Percentiles rank a stretch among this genome's conserved stretches.
Evolutionary conservation across 2,329 filamentous ascomycete genomes (phyloP).

Genomic region (Cercospora brassicicola): DNA sequence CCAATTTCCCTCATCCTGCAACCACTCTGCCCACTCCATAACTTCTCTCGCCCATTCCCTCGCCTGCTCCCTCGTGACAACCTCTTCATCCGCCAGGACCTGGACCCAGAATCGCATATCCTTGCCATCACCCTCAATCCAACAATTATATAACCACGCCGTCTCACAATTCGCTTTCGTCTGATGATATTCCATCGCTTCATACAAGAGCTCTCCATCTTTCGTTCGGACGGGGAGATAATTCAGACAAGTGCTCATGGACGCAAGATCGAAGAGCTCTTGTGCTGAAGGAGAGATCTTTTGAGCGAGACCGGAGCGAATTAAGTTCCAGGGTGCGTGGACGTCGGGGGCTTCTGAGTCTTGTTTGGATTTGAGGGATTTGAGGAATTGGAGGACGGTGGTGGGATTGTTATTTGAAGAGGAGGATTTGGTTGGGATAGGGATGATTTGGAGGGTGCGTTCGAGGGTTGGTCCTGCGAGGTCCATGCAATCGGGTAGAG

Average conservation of each 20-base stretch:
- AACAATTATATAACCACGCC: slow-evolving; percentile 8
- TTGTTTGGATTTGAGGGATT: slow-evolving; percentile 6
- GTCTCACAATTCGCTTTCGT: slow-evolving; percentile 10
- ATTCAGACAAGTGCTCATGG: not conserved
- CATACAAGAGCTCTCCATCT: not conserved
- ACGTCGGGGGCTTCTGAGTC: slow-evolving; percentile 1
- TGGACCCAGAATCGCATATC: not conserved
- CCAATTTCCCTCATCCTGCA: not conserved
- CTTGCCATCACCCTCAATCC: slow-evolving; percentile 1
- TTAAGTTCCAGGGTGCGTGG: slow-evolving; percentile 1
- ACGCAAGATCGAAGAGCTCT: not conserved
- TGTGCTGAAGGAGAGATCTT: not conserved
- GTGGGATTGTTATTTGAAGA: not conserved
- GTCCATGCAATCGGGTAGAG: slow-evolving; percentile 7
- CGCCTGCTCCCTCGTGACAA: not conserved
- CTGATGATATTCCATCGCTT: slow-evolving; percentile 7
- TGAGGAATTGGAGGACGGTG: not conserved
- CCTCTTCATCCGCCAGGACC: not conserved
- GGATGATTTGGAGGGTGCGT: not conserved
- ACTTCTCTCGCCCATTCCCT: not conserved
- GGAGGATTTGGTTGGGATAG: not conserved
- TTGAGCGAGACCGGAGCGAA: not conserved
- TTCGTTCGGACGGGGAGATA: slow-evolving; percentile 1
- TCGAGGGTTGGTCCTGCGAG: slow-evolving; percentile 4
- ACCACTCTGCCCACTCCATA: not conserved